phyloP scores from a whole-genome alignment of 441 rosid species.

The Melastoma candidum region DNA sequence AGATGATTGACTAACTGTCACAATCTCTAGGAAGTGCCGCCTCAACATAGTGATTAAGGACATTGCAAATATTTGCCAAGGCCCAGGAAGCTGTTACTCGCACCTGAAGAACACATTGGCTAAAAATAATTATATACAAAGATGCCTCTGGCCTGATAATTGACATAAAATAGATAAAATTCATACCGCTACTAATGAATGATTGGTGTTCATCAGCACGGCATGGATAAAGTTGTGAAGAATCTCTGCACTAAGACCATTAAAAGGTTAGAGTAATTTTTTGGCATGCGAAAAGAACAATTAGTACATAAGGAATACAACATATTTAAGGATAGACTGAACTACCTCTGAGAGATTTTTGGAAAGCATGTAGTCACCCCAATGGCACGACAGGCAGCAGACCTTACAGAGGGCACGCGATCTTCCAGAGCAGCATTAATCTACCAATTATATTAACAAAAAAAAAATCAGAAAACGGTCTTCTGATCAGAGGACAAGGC shows the following conservation, averaged over 20 bases:
- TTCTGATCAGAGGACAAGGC: not conserved
- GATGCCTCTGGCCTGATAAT: conserved; percentile 1
- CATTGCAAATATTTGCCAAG: conserved; percentile 82
- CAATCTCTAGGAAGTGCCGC: conserved; percentile 31
- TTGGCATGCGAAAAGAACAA: conserved; percentile 10
- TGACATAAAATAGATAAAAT: conserved; percentile 2
- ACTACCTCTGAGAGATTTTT: conserved; percentile 53
- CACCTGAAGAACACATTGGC: conserved; percentile 39
- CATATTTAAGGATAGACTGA: conserved; percentile 3
- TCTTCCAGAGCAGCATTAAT: conserved; percentile 59
- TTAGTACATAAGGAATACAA: conserved; percentile 8
- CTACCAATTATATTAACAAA: conserved; percentile 25
- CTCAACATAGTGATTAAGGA: conserved; percentile 45
- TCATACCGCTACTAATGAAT: conserved; percentile 67
- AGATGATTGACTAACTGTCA: conserved; percentile 17
- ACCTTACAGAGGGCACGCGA: conserved; percentile 66
- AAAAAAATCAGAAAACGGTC: conserved; percentile 2
- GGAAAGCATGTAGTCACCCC: conserved; percentile 86
- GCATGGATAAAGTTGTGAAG: conserved; percentile 62
- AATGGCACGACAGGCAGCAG: conserved; percentile 95
- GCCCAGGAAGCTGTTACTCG: conserved; percentile 94
- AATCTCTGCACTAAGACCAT: conserved; percentile 63
- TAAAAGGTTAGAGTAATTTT: conserved; percentile 24
- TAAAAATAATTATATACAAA: conserved; percentile 11
- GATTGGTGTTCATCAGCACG: conserved; percentile 53